Base-by-base conservation (phyloP, 179 eudicot genomes). In the Spinacia oleracea region DNA sequence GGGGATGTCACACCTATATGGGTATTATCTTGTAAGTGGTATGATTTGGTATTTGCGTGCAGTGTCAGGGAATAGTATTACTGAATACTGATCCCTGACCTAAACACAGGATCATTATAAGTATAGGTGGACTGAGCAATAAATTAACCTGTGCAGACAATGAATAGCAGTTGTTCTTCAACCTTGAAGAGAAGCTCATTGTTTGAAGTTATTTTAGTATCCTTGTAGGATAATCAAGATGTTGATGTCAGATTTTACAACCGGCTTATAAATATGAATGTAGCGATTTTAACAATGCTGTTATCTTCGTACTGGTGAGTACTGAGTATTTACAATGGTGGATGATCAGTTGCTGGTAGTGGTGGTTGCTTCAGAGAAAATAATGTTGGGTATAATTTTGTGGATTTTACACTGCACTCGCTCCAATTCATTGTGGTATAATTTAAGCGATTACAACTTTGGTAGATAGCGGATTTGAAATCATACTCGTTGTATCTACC, bases 11-110 rank as follows among this genome's bases (percentile, higher is more conserved):
- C 72, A 48, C 43, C 62, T 72, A 51, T 51, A 51, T 72, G 60
- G 51, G 58, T 66, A 77, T 80, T 80, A 67, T 72, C 78, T 80
- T 80, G 80, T 83, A 80, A 65, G 66, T 66, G 60, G n/a, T 43
- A 45, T 58, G 83, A 78, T 32, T 65, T 79, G 42, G 35, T 76
- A 63, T 34, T 66, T 7, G 38, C 70, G 20, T 66, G 74, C 70
- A 45, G 66, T 21, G 45, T 55, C 69, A 72, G 58, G 76, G 29
- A 70, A 35, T 66, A 77, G 62, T 75, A 65, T 72, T 64, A 66
- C 80, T 32, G 64, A 45, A 75, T n/a, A n/a, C n/a, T n/a, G n/a
- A n/a, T 62, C 62, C 67, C 64, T 79, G 65, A 59, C 60, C 38
- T 70, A 16, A 69, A 32, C 31, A 71, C 64, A 20, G 74, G 74